A percentile compares a stretch with the other conserved stretches of the same genome.
Evolutionary conservation across 106 monocot species (phyloP).

Genomic region (Hemerocallis citrina): DNA sequence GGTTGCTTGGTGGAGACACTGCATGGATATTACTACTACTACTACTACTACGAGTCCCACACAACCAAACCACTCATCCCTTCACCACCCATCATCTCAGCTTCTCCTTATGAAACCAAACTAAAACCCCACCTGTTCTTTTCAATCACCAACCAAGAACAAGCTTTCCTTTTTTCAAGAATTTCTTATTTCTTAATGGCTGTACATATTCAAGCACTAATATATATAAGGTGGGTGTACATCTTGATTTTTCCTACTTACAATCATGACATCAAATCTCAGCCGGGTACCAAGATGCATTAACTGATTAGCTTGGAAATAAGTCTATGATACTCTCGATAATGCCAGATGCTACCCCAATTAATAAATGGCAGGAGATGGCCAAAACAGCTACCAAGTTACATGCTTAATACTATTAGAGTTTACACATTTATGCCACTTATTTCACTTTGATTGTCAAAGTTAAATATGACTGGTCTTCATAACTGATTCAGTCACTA

Average conservation of each 20-base stretch:
- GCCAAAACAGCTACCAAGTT: no score
- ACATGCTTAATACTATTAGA: no score
- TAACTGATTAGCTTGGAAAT: neutral
- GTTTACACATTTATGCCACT: no score
- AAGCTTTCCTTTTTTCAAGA: neutral
- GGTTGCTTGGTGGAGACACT: neutral
- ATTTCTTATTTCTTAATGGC: neutral
- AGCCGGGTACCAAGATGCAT: neutral
- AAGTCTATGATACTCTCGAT: no score
- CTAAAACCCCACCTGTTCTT: neutral
- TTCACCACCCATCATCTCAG: neutral
- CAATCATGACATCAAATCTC: neutral
- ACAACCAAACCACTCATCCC: neutral
- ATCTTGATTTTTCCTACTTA: neutral
- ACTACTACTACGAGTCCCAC: neutral
- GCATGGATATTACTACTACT: neutral
- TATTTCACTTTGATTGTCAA: no score
- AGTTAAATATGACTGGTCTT: no score
- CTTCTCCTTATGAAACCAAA: neutral
- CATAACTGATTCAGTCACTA: no score
- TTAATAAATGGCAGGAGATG: no score
- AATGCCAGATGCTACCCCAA: no score
- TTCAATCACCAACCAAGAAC: neutral
- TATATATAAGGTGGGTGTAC: neutral
- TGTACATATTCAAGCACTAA: neutral